A percentile compares a stretch with the other conserved stretches of the same genome.
These are phyloP conservation scores for Cladorrhinum samala DNA, from an alignment of 495 filamentous ascomycete species.

Conservation along the genomic window DNA sequence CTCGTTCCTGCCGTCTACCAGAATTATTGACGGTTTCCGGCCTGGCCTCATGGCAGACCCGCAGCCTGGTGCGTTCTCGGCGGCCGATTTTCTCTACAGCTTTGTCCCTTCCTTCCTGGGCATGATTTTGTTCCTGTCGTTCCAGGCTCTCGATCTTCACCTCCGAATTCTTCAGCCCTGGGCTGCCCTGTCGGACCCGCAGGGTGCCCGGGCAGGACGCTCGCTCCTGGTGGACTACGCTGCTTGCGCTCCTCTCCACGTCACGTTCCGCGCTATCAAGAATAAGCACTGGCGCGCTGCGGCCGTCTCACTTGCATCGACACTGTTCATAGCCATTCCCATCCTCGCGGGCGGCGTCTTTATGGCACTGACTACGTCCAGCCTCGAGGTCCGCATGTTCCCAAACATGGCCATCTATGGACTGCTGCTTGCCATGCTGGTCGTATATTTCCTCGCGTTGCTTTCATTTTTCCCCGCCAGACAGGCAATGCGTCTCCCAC, in stretches of 20 bases:
- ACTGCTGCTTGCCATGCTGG: slow-evolving; percentile 60
- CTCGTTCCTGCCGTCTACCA: slow-evolving; percentile 63
- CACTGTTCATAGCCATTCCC: slow-evolving; percentile 61
- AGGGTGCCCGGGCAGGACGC: slow-evolving; percentile 58
- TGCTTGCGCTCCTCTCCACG: slow-evolving; percentile 55
- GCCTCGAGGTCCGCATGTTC: slow-evolving; percentile 56
- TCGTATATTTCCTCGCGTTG: slow-evolving; percentile 53
- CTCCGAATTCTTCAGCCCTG: slow-evolving; percentile 73
- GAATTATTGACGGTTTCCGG: slow-evolving; percentile 60
- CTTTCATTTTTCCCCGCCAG: slow-evolving; percentile 48
- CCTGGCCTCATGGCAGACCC: slow-evolving; percentile 59
- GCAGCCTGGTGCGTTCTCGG: slow-evolving; percentile 60
- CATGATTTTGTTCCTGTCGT: slow-evolving; percentile 66
- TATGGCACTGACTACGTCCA: slow-evolving; percentile 61
- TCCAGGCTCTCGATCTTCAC: slow-evolving; percentile 69
- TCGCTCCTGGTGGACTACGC: slow-evolving; percentile 71
- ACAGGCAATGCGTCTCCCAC: slow-evolving; percentile 56
- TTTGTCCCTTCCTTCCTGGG: slow-evolving; percentile 75
- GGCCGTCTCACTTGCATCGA: slow-evolving; percentile 57
- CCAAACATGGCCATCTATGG: slow-evolving; percentile 64
- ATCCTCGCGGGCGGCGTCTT: slow-evolving; percentile 75
- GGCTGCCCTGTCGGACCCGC: slow-evolving; percentile 51
- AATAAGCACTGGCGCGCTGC: slow-evolving; percentile 69
- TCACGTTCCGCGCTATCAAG: slow-evolving; percentile 53
- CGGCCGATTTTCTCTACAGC: slow-evolving; percentile 82